Base-by-base conservation (phyloP, 257 asterid species). In the Solanum sejunctum region DNA sequence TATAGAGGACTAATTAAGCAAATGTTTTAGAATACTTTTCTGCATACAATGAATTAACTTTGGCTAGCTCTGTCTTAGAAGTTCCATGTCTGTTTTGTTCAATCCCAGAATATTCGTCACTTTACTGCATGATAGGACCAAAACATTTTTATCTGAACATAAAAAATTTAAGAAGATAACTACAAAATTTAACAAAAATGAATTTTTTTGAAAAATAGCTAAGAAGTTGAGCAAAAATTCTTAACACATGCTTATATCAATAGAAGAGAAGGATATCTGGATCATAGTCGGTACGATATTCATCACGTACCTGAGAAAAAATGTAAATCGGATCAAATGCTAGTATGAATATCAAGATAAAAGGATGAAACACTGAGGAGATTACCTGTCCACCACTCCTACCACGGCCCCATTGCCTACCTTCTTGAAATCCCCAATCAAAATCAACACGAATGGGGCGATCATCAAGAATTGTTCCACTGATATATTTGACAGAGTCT, bases 371-470 rank as follows among this genome's bases (percentile, higher is more conserved):
- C 60, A 26, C 73, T 6, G 71, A 66, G 84, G 45, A 83, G 71
- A 84, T 90, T 87, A 95, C 99, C 94, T 97, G 99, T 51, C 98
- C 99, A 85, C 99, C 99, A 86, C 99, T 95, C 90, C 92, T 89
- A 52, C 99, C 99, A 85, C 99, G 98, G 21, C 98, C 99, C 99
- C 98, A 97, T 86, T 97, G 99, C 85, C 99, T 89, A 78, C 99
- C 98, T 88, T 97, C 99, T 88, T 92, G 95, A 83, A 95, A 97
- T 51, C 99, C 99, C 99, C 99, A 97, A 88, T 97, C 99, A 87
- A 95, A 97, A 92, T 97, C 99, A 23, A 94, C 99, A 81, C 99
- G 99, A 84, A 97, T 97, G 49, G 98, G 99, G 71, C 99, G 98
- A 89, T 97, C 99, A 86, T 97, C 99, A 20, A 97, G 98, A 87